phyloP scores from a whole-genome alignment of 208 protist species.

The Trypanosoma lewisi region DNA sequence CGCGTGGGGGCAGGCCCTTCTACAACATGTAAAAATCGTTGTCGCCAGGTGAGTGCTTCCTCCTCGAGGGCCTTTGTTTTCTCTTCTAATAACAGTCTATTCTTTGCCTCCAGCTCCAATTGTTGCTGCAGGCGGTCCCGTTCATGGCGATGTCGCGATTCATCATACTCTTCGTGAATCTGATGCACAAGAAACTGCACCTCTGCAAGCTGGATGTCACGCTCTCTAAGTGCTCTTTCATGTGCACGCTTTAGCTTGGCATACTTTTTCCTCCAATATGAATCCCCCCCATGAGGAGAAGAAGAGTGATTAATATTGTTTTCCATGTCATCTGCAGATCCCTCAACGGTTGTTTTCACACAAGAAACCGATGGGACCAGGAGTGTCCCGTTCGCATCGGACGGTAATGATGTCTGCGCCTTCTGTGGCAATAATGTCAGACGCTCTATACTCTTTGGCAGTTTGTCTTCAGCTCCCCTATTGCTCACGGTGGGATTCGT shows the following conservation, averaged over 20 bases:
- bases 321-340: neutral
- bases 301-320: neutral
- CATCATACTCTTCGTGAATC: constrained; percentile 53
- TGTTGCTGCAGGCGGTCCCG: constrained; percentile 10
- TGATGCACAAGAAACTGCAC: constrained; percentile 48
- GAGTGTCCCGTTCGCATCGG: neutral
- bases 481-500: neutral
- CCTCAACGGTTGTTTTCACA: neutral
- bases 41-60: constrained; percentile 47
- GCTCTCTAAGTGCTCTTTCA: constrained; percentile 25
- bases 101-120: constrained; percentile 17
- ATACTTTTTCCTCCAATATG: constrained; percentile 39
- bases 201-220: constrained; percentile 37
- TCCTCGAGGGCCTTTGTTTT: constrained; percentile 28
- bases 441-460: constrained; percentile 3
- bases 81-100: constrained; percentile 8
- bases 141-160: constrained; percentile 24
- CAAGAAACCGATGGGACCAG: neutral
- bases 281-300: neutral
- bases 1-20: constrained; percentile 11
- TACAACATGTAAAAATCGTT: constrained; percentile 41
- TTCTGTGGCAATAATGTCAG: neutral
- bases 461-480: constrained; percentile 4
- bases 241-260: constrained; percentile 32
- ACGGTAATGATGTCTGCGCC: neutral